Conservation (phyloP, 208 protist species). For the Trypanosoma vivax region DNA sequence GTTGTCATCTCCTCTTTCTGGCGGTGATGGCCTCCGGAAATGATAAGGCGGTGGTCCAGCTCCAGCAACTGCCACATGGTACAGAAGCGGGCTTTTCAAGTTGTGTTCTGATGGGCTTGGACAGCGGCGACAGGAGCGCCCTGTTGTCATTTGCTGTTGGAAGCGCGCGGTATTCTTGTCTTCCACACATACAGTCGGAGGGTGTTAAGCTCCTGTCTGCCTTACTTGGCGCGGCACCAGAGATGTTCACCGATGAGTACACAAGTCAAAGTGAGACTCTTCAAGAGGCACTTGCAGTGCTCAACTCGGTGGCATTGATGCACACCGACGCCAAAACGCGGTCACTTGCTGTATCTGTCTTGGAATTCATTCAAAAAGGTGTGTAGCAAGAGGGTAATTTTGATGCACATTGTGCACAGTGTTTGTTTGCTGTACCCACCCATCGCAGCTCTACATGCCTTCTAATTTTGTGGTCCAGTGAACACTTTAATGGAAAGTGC, state of each 20-base stretch:
- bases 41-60: neutral
- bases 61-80: neutral
- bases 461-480: no score
- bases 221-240: conserved; percentile 50
- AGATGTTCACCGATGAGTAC: conserved; percentile 29
- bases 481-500: no score
- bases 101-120: conserved; percentile 12
- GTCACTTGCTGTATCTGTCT: conserved; percentile 47
- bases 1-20: conserved; percentile 46
- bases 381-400: neutral
- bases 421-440: no score
- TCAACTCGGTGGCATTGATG: conserved; percentile 44
- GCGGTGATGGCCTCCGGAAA: conserved; percentile 33
- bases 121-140: conserved; percentile 29
- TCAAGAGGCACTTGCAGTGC: conserved; percentile 20
- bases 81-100: neutral
- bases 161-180: conserved; percentile 37
- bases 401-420: no score
- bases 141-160: conserved; percentile 61
- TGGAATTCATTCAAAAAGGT: conserved; percentile 5
- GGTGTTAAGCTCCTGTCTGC: conserved; percentile 70
- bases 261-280: neutral
- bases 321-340: conserved; percentile 41
- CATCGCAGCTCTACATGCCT: no score
- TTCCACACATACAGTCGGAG: conserved; percentile 38